Evolutionary conservation across 352 stramenopile species (phyloP), one percentile per base, ranked within the genome.

Genomic region (Phytophthora chlamydospora): DNA sequence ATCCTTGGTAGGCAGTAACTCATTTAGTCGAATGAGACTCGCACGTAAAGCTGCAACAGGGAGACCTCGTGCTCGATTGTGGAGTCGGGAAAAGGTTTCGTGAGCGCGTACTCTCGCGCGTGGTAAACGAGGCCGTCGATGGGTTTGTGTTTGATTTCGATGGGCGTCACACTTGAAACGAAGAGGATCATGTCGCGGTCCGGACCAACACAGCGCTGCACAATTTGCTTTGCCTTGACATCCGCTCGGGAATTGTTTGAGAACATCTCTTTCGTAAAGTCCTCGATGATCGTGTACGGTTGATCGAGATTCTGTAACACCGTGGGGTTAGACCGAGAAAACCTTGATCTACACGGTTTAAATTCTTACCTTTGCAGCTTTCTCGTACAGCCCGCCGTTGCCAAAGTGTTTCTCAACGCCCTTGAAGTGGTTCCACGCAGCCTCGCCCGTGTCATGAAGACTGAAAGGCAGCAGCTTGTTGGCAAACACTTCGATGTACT

Each of bases 11-110:
- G n/a, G n/a, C n/a, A n/a, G n/a, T n/a, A n/a, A n/a, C n/a, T n/a
- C n/a, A n/a, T n/a, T n/a, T n/a, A n/a, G n/a, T n/a, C n/a, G n/a
- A n/a, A n/a, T 4, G 74, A 77, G 32, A 81, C 71, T 8, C 83
- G 65, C 14, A 73, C 64, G 39, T 76, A 83, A 44, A 73, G 74
- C 49, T 87, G 74, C 45, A 90, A 54, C 10, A 88, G 69, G 19
- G 76, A 70, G 16, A 68, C 49, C 5, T 81, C 66, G 24, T 61
- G 40, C 42, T 70, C 57, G 2, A 40, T 24, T n/a, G 66, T 61
- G 6, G 73, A 76, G 0, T 45, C 39, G 5, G 46, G 55, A 24
- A 77, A 66, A 27, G 53, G 72, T 43, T 77, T 78, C 17, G 85
- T 66, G 21, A 90, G 43, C 40, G 83, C 64, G 17, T 68, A 72